Evolutionary conservation across 1,139 yeast genomes (phyloP).

Genomic region (Suhomyces chickasaworum): DNA sequence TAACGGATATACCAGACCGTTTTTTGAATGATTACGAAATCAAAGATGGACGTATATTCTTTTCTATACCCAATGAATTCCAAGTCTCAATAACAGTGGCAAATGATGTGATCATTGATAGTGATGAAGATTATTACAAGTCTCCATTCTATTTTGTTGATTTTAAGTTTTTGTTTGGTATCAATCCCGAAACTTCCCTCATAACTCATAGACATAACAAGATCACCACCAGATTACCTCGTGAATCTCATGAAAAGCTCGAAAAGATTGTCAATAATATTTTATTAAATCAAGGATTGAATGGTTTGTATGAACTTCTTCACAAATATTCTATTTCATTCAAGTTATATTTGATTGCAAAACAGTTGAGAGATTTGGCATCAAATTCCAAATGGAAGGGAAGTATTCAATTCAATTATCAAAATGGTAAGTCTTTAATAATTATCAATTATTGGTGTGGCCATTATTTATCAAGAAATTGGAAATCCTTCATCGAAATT

Average conservation of each 20-base stretch:
- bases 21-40: constrained; percentile 61
- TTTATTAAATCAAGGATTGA: constrained; percentile 53
- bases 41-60: constrained; percentile 74
- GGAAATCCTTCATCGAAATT: constrained; percentile 60
- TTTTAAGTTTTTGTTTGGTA: constrained; percentile 62
- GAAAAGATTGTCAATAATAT: constrained; percentile 61
- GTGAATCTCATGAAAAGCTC: constrained; percentile 43
- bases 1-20: constrained; percentile 61
- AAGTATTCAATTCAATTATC: constrained; percentile 65
- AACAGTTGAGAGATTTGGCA: constrained; percentile 56
- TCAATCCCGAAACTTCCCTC: constrained; percentile 38
- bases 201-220: constrained; percentile 33
- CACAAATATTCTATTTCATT: constrained; percentile 73
- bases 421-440: constrained; percentile 62
- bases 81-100: constrained; percentile 71
- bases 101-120: constrained; percentile 50
- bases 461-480: constrained; percentile 38
- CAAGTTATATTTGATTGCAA: constrained; percentile 69
- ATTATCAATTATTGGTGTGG: constrained; percentile 71
- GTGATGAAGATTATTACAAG: constrained; percentile 35
- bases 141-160: constrained; percentile 80
- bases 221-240: constrained; percentile 37
- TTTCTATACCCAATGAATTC: constrained; percentile 66
- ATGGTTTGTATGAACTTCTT: constrained; percentile 65
- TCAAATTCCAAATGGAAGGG: constrained; percentile 65